Evolutionary conservation across 306 rosid species (phyloP), one percentile per base, ranked within the genome.

Genomic region (Gastrolobium villosum): DNA sequence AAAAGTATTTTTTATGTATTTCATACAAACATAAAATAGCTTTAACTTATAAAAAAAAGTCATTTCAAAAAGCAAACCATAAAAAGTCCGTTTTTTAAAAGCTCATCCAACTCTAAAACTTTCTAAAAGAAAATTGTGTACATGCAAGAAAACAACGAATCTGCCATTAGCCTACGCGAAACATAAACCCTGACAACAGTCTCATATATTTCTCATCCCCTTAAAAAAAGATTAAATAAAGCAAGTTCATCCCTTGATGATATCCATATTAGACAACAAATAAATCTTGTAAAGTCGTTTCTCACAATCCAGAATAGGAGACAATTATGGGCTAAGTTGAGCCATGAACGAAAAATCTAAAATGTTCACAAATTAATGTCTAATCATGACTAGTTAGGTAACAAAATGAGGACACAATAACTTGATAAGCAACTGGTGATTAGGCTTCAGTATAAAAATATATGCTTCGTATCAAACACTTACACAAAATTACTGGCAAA

Each of bases 331-430:
- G 50, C 35, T 59, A 26, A 39, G 30, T 55, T 46, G 48, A 59
- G 49, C 11, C 48, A 46, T 37, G 4, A 56, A 70, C 5, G 52
- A 59, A 67, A 46, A 60, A 3, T 34, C 32, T 30, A 34, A 28
- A 62, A 70, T 70, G 65, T 76, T 55, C 46, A 26, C 53, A 41
- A 28, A 61, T 32, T 65, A 73, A 81, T 31, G 10, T 65, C 72
- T 14, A 53, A 56, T 14, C 62, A 13, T 28, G 59, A 69, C 4
- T 11, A 34, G 40, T 60, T 40, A 52, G 57, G 67, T 41, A 74
- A 15, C 34, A 79, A 65, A 52, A 72, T 55, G 57, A 54, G 54
- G 59, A 35, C 11, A 35, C 5, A 32, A 41, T 14, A 71, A 41
- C 63, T 11, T 31, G 59, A 63, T 65, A n/a, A 6, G 52, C 48